Evolutionary conservation across 2,329 filamentous ascomycete species (phyloP), one percentile per base, ranked within the genome.

Genomic region (Colletotrichum sp.): DNA sequence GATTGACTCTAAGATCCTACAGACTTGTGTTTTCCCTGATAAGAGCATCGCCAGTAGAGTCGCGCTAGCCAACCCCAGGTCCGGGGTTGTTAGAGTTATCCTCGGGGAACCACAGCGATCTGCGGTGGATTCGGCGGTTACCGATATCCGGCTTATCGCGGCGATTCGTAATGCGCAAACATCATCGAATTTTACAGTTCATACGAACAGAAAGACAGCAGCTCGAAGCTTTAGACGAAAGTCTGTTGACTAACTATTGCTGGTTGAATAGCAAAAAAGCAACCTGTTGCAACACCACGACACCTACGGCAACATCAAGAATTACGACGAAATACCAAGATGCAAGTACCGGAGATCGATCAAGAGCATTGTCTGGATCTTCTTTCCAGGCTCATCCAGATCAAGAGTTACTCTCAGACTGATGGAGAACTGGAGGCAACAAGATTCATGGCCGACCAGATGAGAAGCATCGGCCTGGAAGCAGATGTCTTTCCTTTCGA

Each of bases 351-450:
- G 18, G 78, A 80, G 30, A 81, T 81, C 32, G 76, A 81, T 70
- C 64, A 77, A 63, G 74, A 79, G 8, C 71, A 78, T 64, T 81
- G 80, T 62, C 76, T 80, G 4, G 39, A 69, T 10, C 76, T 81
- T 60, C 63, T 81, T 28, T 80, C 80, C 1, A 77, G 65, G 52
- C 79, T 81, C 60, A 68, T 81, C 62, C 79, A 81, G 75, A 78
- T 79, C 68, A 81, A 81, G 76, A 81, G 80, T 75, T 81, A 80
- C 64, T 81, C 80, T 15, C 78, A 80, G 65, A 81, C 80, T 18
- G 79, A 81, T 76, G 80, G 80, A 69, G 80, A 81, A 68, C 28
- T 81, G n/a, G 77, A 76, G 32, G 77, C 76, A 44, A 79, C 80
- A 21, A 59, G 62, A 9, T 78, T 68, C 63, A 81, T 81, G 79